Evolutionary conservation across 176 grass and related monocot species (phyloP).

Genomic region (Cocos nucifera): DNA sequence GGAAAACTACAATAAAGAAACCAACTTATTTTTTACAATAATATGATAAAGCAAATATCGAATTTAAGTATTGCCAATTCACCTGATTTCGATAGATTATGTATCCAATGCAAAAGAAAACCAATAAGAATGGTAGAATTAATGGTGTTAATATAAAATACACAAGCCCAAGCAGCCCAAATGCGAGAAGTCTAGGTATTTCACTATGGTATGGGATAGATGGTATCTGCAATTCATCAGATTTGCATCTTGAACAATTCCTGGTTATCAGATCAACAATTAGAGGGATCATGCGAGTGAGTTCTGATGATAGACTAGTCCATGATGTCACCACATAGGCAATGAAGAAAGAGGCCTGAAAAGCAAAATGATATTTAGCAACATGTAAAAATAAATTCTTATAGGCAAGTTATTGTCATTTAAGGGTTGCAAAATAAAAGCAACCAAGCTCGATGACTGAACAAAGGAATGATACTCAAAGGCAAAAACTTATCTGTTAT

Average conservation of each 20-base stretch:
- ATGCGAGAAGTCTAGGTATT: slow-evolving; percentile 84
- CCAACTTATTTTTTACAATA: too few species aligned
- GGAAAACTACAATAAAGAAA: too few species aligned
- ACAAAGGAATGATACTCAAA: too few species aligned
- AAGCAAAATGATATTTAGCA: slow-evolving; percentile 20
- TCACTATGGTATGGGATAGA: slow-evolving; percentile 86
- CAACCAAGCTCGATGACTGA: too few species aligned
- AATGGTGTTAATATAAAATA: slow-evolving; percentile 83
- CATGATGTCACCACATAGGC: slow-evolving; percentile 95
- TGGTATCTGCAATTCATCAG: slow-evolving; percentile 42
- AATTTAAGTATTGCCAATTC: not conserved
- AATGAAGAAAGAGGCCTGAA: slow-evolving; percentile 86
- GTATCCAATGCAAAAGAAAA: slow-evolving; percentile 89
- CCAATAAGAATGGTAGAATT: slow-evolving; percentile 85
- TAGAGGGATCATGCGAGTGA: slow-evolving; percentile 56
- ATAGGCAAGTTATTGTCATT: too few species aligned
- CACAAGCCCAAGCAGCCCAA: slow-evolving; percentile 72
- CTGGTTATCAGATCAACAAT: slow-evolving; percentile 39
- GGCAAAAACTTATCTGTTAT: too few species aligned
- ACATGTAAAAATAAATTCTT: slow-evolving; percentile 6
- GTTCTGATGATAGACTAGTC: slow-evolving; percentile 73
- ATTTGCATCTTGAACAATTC: slow-evolving; percentile 41
- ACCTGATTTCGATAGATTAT: slow-evolving; percentile 94
- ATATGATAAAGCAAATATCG: too few species aligned
- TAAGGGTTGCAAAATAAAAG: too few species aligned